phyloP scores from a whole-genome alignment of 2,329 filamentous ascomycete genomes.

The Cytospora paraplurivora region DNA sequence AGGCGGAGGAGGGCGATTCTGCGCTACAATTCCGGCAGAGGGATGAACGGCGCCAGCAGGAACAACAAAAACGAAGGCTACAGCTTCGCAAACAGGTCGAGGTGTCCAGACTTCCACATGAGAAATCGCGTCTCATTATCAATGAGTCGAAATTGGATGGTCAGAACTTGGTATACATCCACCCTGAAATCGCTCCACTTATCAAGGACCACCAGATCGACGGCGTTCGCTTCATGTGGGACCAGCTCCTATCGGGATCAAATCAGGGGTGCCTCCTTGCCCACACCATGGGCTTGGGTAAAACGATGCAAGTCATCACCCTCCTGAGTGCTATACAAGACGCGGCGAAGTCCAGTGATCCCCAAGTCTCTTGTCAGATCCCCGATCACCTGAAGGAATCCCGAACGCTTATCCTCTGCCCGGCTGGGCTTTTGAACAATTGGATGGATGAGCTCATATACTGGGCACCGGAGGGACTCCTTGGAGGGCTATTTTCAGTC shows the following conservation, averaged over 20 bases:
- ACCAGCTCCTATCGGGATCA: constrained; percentile 68
- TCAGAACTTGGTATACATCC: constrained; percentile 64
- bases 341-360: constrained; percentile 61
- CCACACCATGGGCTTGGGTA: constrained; percentile 90
- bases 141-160: constrained; percentile 66
- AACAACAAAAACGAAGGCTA: constrained; percentile 55
- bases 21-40: constrained; percentile 57
- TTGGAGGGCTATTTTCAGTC: constrained; percentile 62
- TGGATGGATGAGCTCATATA: constrained; percentile 76
- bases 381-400: constrained; percentile 64
- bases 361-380: constrained; percentile 63
- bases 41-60: constrained; percentile 54
- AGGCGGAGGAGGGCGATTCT: constrained; percentile 38
- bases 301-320: constrained; percentile 89
- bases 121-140: constrained; percentile 60
- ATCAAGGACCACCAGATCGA: constrained; percentile 82
- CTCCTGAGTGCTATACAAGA: constrained; percentile 75
- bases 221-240: constrained; percentile 87
- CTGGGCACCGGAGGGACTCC: constrained; percentile 62
- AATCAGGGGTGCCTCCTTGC: constrained; percentile 79
- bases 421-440: constrained; percentile 74
- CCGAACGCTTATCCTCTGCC: constrained; percentile 74
- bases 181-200: constrained; percentile 60
- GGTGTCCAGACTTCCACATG: constrained; percentile 45
- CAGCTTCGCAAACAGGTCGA: constrained; percentile 51